Base-by-base conservation (phyloP, 306 rosid species). In the Malus sieversii region DNA sequence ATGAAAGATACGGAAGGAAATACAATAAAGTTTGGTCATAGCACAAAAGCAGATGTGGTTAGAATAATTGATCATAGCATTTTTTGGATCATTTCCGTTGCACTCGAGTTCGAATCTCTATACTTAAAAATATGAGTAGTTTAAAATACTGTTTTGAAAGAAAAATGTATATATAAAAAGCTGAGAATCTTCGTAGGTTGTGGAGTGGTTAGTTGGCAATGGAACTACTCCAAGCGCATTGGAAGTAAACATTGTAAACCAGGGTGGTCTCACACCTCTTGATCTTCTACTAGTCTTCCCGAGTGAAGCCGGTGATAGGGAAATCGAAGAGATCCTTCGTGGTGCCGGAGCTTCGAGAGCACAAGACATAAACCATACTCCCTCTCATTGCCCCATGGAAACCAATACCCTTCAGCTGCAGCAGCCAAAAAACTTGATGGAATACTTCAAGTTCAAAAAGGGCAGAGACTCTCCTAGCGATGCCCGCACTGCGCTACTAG, bases 391-490 rank as follows among this genome's bases (percentile, higher is more conserved):
- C 6, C 57, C n/a, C 30, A 16, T 8, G 23, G 44, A 16, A 18
- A 22, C 69, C 38, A 13, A 40, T 2, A 66, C 32, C 33, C 27
- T 0, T 45, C 10, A 5, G 8, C 2, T 51, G 62, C 68, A 44
- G 45, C 53, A 38, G 33, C 75, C n/a, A 72, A 23, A 71, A 10
- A 12, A 71, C 20, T 30, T 75, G 63, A 32, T 46, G 8, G 44
- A 75, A 12, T 83, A 83, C 61, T 83, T 83, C 75, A 66, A 75
- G 83, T 79, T 83, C 71, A 79, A 59, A 23, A 79, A 14, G 78
- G 86, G 78, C 2, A 66, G 78, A 71, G 83, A 83, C 1, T 79
- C 80, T 4, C 75, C 81, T 8, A 40, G 62, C 10, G 48, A 83
- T 20, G 81, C 72, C 4, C 8, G 76, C 1, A 59, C 15, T 1